These are phyloP conservation scores for Dictyostelium intermedium DNA, from an alignment of 78 protist genomes.

Conservation along the genomic window DNA sequence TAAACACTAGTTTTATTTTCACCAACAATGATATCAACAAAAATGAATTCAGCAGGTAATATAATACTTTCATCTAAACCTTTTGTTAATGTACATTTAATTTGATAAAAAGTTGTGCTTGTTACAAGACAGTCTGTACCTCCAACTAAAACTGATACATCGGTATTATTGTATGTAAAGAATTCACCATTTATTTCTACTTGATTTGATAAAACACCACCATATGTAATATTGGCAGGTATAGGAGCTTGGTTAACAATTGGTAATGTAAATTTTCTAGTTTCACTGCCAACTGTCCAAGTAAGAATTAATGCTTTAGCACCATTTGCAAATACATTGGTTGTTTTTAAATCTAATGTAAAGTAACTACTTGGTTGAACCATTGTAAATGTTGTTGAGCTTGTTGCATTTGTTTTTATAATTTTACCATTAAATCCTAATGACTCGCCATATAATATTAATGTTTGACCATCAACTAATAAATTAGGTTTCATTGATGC, in stretches of 20 bases:
- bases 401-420: background rate
- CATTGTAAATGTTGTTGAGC: background rate
- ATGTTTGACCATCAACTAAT: background rate
- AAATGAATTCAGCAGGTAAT: background rate
- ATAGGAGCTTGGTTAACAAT: background rate
- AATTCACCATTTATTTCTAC: background rate
- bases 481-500: background rate
- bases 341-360: background rate
- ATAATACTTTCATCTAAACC: background rate
- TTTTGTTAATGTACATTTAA: background rate
- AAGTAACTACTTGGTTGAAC: background rate
- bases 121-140: background rate
- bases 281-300: background rate
- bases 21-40: background rate
- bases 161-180: background rate
- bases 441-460: background rate
- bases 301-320: background rate
- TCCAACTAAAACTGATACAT: background rate
- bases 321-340: background rate
- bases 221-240: background rate
- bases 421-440: background rate
- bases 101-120: background rate
- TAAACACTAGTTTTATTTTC: background rate
- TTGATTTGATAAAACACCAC: background rate
- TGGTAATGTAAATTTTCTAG: background rate